Base-by-base conservation (phyloP, 345 rosid species). In the Pseudoturritis turrita region DNA sequence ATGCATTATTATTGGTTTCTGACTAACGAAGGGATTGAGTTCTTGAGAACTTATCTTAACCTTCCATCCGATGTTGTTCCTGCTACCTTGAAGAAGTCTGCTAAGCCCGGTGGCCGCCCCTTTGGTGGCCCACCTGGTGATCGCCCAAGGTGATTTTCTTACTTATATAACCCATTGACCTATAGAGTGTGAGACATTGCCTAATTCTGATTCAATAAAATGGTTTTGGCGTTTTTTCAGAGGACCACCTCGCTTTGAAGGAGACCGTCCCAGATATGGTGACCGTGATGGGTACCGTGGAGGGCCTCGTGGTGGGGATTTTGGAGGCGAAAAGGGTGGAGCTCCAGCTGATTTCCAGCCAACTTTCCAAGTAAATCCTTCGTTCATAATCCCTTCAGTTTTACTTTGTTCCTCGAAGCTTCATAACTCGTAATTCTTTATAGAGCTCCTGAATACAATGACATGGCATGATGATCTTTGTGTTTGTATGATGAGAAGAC, bases 261-360 rank as follows among this genome's bases (percentile, higher is more conserved):
- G 97, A 73, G 97, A 93, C 74, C 80, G 98, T 68, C 60, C 70
- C 11, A 85, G 92, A 53, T 89, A 81, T 52, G 95, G 97, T 71
- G 98, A 91, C 70, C 85, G 98, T 29, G 98, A 94, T 74, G 97
- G 96, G 0, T 94, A 94, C 84, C 96, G 98, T 23, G 83, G 86
- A 64, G 97, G 89, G 31, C 91, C 97, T 8, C 88, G 96, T 14
- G 94, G 91, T 43, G 96, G 93, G 81, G 97, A 93, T 25, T 83
- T 77, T 62, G 90, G 91, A 21, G 80, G 73, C n/a, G 96, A 89
- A 33, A 94, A 94, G 71, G 90, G 91, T 36, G 96, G 92, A 45
- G 97, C 97, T 21, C 98, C 98, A 25, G 97, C 96, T 39, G 97
- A 91, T 73, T 94, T 73, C 77, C 82, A 87, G 76, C 98, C 98